Base-by-base conservation (phyloP, 371 early-diverging fungal species). In the Mucor indicus region DNA sequence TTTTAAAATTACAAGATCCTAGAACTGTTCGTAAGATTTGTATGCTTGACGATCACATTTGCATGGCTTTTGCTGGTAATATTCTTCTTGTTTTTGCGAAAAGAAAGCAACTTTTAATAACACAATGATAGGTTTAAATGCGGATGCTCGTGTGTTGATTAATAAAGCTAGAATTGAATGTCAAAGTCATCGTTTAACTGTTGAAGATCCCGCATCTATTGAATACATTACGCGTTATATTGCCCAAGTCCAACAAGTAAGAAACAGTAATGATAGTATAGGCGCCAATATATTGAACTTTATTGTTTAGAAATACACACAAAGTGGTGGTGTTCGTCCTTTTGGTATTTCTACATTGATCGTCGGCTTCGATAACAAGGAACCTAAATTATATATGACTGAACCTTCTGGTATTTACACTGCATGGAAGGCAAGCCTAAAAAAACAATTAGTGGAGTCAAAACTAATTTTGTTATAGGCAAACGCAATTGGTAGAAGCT, bases 371-470 rank as follows among this genome's bases (percentile, higher is more conserved):
- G 84, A 89, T 52, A 85, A 87, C 65, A 83, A 87, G 57, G 79
- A 76, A 15, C 98, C 99, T 25, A 86, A 87, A 63, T 85, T 99
- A 51, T 99, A 92, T 81, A 92, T 98, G 75, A 96, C 99, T 16
- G 99, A 99, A 57, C 99, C 99, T 12, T 96, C 99, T 38, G 99
- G 99, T 44, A 98, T 98, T 59, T 98, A 94, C 72, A 89, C 96
- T 44, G 95, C 95, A 57, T 99, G 99, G 96, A 94, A 92, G 80
- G 86, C 80, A 62, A 68, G 63, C 15, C 59, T 62, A 38, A 55
- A 77, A 4, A 19, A 3, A 20, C n/a, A 64, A 68, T 10, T 53
- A 15, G 29, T 51, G 25, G 69, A 62, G 29, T 12, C 20, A 52
- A 36, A 39, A n/a, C 21, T n/a, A 13, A 39, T 21, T 23, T 23